Evolutionary conservation across 768 basidiomycete genomes (phyloP).

Genomic region (Kwoniella newhampshirensis): DNA sequence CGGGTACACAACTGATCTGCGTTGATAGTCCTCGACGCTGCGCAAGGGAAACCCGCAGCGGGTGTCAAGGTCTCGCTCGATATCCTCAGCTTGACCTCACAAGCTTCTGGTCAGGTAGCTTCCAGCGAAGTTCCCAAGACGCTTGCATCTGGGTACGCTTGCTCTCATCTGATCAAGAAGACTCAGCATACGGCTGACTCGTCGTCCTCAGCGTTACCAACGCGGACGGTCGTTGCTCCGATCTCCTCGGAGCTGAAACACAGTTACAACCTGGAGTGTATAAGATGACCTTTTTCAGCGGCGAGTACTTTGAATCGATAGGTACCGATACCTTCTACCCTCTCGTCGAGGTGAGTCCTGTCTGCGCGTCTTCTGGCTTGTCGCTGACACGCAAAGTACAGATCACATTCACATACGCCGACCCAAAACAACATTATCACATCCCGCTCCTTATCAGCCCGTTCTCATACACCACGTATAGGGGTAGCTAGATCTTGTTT

Average conservation of each 20-base stretch:
- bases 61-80: slow-evolving; percentile 69
- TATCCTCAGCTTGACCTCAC: slow-evolving; percentile 45
- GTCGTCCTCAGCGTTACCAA: slow-evolving; percentile 64
- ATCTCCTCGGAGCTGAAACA: slow-evolving; percentile 64
- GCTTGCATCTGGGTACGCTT: slow-evolving; percentile 16
- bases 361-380: not conserved
- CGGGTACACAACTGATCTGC: not conserved
- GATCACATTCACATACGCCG: slow-evolving; percentile 75
- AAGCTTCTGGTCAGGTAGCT: slow-evolving; percentile 14
- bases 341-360: slow-evolving; percentile 71
- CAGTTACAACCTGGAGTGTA: slow-evolving; percentile 66
- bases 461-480: slow-evolving; percentile 86
- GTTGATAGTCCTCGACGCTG: slow-evolving; percentile 74
- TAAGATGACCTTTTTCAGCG: slow-evolving; percentile 81
- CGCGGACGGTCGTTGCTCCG: slow-evolving; percentile 75
- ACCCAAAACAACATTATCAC: slow-evolving; percentile 80
- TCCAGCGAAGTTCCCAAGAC: slow-evolving; percentile 3
- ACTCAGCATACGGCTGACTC: not conserved
- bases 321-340: slow-evolving; percentile 78
- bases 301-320: slow-evolving; percentile 71
- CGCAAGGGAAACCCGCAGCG: slow-evolving; percentile 74
- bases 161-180: not conserved
- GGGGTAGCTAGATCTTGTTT: slow-evolving; percentile 63
- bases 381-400: slow-evolving; percentile 43
- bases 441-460: slow-evolving; percentile 90